Conservation (phyloP, 1,139 yeast species). For the Groenewaldozyma auringiensis region DNA sequence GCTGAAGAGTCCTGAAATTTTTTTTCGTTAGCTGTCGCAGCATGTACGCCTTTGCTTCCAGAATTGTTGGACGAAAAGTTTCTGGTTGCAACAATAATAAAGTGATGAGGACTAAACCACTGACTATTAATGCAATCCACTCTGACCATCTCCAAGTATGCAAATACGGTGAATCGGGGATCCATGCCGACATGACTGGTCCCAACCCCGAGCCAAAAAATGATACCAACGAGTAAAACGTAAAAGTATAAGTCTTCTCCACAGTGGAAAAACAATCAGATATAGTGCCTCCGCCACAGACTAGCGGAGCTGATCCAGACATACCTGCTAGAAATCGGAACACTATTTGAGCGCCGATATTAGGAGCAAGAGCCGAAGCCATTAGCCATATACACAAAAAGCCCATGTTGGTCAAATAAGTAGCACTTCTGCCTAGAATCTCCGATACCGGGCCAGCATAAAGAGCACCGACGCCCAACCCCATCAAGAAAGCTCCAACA, state of each 20-base stretch:
- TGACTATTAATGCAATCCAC: background rate
- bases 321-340: background rate
- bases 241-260: background rate
- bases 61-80: background rate
- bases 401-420: background rate
- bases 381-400: background rate
- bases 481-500: background rate
- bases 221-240: background rate
- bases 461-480: background rate
- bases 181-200: background rate
- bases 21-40: background rate
- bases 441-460: background rate
- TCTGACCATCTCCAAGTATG: constrained; percentile 2
- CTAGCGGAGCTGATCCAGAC: background rate
- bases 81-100: background rate
- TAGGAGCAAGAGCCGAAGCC: background rate
- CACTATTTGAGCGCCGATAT: background rate
- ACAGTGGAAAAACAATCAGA: background rate
- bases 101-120: background rate
- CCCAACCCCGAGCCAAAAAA: background rate
- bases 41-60: background rate
- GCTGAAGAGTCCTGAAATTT: background rate
- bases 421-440: background rate
- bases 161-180: background rate
- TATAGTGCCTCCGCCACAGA: background rate